Evolutionary conservation across 352 stramenopile species (phyloP), one percentile per base, ranked within the genome.

Genomic region (Salisapilia sapeloensis): DNA sequence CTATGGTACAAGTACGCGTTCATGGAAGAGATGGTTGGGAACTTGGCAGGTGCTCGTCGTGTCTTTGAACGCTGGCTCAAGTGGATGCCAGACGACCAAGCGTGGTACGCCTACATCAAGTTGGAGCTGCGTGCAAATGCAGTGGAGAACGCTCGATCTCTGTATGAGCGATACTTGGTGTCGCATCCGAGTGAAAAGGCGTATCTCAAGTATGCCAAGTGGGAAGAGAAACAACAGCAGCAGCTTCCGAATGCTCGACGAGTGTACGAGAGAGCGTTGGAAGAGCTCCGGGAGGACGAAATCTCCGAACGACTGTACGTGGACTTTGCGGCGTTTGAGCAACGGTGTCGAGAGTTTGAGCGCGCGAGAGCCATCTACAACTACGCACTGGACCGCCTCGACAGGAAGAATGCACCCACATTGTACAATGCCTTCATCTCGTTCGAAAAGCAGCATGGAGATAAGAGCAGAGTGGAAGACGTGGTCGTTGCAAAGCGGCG

Each of bases 1-100:
- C 89, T 99, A 33, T 99, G 96, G 96, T 99, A 99, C 80, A 99
- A 99, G 56, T 99, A 98, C 53, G 89, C 91, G 22, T 99, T 98
- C 59, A 96, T 99, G 85, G 94, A 99, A 66, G 95, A 99, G 60
- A 97, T 98, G 81, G 61, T 98, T 29, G 90, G 93, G 36, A 94
- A 98, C 44, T 55, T 96, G 13, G 71, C 81, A 38, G 92, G 87
- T 36, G 94, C 87, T 33, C 64, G 94, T 4, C 70, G 77, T 1
- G 77, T 99, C 3, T 99, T 98, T 56, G 93, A 99, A 60, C 69
- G 95, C 37, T 91, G 75, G 72, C 95, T 96, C 82, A 64, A 93
- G 50, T 99, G 93, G 93, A 84, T 96, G 61, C 94, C 96, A 0
- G 92, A 98, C 45, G 93, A 98, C 50, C 92, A 98, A 50, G 93